These are phyloP conservation scores for Rhodotorula sp. DNA, from an alignment of 1,284 basidiomycete species.

Conservation along the genomic window DNA sequence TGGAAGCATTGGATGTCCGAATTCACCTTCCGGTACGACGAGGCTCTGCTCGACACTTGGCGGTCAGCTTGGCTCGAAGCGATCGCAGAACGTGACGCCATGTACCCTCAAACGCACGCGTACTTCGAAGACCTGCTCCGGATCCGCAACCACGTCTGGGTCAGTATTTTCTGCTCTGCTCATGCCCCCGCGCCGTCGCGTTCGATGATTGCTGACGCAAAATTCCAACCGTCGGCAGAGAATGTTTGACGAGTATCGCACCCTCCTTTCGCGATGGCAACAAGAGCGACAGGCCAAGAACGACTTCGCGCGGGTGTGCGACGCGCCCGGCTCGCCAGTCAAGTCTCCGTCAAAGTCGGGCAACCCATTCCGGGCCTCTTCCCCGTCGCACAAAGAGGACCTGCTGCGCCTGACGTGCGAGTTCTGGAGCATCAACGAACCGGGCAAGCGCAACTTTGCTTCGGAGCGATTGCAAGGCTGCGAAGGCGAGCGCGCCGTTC, in stretches of 20 bases:
- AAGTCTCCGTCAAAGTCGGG: slow-evolving; percentile 25
- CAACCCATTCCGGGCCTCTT: slow-evolving; percentile 15
- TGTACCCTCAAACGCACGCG: not conserved
- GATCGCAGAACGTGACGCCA: not conserved
- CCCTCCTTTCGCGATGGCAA: not conserved
- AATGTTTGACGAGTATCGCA: slow-evolving; percentile 12
- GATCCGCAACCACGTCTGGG: slow-evolving; percentile 20
- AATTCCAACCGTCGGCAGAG: not conserved
- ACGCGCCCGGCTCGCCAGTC: slow-evolving; percentile 24
- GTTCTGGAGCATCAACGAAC: slow-evolving; percentile 19
- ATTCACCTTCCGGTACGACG: slow-evolving; percentile 11
- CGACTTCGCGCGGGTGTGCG: too few relatives aligned
- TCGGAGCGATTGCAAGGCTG: slow-evolving; percentile 11
- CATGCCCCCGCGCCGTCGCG: too few relatives aligned
- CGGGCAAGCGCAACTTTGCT: not conserved
- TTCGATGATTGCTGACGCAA: too few relatives aligned
- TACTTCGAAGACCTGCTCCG: slow-evolving; percentile 15
- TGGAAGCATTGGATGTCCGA: not conserved
- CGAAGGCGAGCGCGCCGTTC: slow-evolving; percentile 13
- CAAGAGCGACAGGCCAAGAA: not conserved
- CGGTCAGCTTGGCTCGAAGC: not conserved
- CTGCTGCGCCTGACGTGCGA: slow-evolving; percentile 12
- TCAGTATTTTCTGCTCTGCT: not conserved
- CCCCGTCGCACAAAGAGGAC: slow-evolving; percentile 24
- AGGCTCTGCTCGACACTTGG: slow-evolving; percentile 22